Percentiles rank a stretch among this genome's conserved stretches.
phyloP scores from a whole-genome alignment of 257 asterid species.

The Penstemon davidsonii region DNA sequence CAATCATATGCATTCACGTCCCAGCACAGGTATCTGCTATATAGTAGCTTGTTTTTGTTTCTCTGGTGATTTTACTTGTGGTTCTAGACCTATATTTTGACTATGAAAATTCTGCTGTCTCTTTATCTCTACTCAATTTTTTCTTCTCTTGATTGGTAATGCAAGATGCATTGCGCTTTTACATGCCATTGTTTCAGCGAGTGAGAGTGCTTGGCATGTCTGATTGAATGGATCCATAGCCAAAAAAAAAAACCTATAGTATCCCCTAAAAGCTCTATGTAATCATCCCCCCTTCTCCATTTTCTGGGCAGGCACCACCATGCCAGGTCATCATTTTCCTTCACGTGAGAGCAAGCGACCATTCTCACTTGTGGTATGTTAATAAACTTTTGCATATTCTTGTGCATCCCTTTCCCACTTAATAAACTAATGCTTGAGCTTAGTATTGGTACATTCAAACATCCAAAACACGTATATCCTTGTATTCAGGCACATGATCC shows the following conservation, averaged over 20 bases:
- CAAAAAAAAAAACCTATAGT: slow-evolving; percentile 1
- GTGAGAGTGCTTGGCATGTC: neutral
- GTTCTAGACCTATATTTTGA: slow-evolving; percentile 10
- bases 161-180: neutral
- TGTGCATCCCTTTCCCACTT: neutral
- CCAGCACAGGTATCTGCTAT: slow-evolving; percentile 30
- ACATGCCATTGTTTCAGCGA: neutral
- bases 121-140: neutral
- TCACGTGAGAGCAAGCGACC: slow-evolving; percentile 49
- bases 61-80: neutral
- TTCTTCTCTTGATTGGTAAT: neutral
- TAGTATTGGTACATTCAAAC: neutral
- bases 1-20: slow-evolving; percentile 38
- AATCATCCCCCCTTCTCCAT: slow-evolving; percentile 23
- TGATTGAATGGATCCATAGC: neutral
- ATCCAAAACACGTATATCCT: slow-evolving; percentile 9
- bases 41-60: slow-evolving; percentile 1
- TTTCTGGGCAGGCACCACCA: slow-evolving; percentile 35
- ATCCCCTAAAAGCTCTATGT: neutral
- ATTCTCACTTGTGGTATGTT: slow-evolving; percentile 44
- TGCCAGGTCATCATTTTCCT: slow-evolving; percentile 33
- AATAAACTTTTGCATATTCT: slow-evolving; percentile 6
- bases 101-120: neutral
- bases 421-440: neutral
- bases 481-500: slow-evolving; percentile 45